Evolutionary conservation across 169 alveolate genomes (phyloP).

Genomic region (Plasmodium berghei): DNA sequence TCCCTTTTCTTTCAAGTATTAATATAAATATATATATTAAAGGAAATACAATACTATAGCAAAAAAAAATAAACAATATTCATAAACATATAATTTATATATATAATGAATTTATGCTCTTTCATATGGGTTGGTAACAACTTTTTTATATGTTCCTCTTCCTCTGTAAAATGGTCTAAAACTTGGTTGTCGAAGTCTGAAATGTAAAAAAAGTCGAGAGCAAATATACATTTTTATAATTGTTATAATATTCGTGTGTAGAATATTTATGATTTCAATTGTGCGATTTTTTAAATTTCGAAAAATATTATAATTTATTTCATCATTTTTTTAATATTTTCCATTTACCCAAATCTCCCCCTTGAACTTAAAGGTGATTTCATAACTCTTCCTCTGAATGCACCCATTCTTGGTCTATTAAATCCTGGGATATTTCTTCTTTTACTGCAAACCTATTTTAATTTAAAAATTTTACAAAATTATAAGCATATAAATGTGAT

Average conservation of each 20-base stretch:
- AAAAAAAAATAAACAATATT: constrained; percentile 11
- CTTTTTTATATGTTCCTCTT: constrained; percentile 65
- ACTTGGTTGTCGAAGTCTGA: constrained; percentile 67
- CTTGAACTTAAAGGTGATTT: constrained; percentile 21
- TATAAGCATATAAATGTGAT: no score
- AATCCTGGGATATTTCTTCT: constrained; percentile 90
- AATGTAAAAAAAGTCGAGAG: background rate
- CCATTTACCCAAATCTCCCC: constrained; percentile 38
- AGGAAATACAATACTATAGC: background rate
- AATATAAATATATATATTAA: background rate
- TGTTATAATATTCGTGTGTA: background rate
- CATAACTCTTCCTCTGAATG: constrained; percentile 64
- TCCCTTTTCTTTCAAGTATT: constrained; percentile 8
- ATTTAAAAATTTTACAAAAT: no score
- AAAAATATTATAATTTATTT: background rate
- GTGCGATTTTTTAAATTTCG: no score
- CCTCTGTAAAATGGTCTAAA: constrained; percentile 76
- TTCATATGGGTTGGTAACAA: constrained; percentile 67
- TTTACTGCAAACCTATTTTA: constrained; percentile 83
- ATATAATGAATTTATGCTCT: constrained; percentile 18
- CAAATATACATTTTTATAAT: background rate
- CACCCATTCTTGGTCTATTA: constrained; percentile 57
- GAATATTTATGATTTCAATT: no score
- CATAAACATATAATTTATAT: constrained; percentile 13
- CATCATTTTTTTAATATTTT: background rate